These are phyloP conservation scores for Pleurotus sapidus DNA, from an alignment of 768 basidiomycete genomes.

Conservation along the genomic window DNA sequence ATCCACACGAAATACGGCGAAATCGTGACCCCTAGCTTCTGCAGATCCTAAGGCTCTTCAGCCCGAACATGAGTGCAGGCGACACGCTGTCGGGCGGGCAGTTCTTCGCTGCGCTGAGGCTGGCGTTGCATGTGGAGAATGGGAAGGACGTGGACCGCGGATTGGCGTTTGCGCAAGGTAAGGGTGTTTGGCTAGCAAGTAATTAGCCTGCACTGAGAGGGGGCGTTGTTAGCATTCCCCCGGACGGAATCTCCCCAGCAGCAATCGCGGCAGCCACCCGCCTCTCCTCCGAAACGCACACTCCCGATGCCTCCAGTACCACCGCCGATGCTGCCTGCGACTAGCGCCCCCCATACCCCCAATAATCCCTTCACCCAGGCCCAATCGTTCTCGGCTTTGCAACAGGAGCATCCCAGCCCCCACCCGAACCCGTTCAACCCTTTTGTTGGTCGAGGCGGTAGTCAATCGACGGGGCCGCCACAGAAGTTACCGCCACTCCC, in stretches of 20 bases:
- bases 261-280: constrained; percentile 9
- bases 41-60: constrained; percentile 67
- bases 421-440: constrained; percentile 11
- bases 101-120: constrained; percentile 72
- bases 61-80: constrained; percentile 46
- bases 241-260: constrained; percentile 14
- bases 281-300: constrained; percentile 21
- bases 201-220: background rate
- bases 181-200: constrained; percentile 1
- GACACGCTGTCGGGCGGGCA: constrained; percentile 66
- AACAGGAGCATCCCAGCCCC: constrained; percentile 10
- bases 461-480: constrained; percentile 13
- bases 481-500: constrained; percentile 45
- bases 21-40: background rate
- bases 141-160: constrained; percentile 62
- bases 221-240: constrained; percentile 8
- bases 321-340: constrained; percentile 6
- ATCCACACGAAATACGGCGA: background rate
- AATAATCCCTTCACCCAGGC: constrained; percentile 14
- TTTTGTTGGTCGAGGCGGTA: constrained; percentile 34
- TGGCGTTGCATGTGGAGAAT: constrained; percentile 58
- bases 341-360: background rate
- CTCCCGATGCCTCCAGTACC: constrained; percentile 9
- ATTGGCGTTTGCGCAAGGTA: constrained; percentile 77
- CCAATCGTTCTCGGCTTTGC: constrained; percentile 13